Evolutionary conservation across 805 yeast genomes (phyloP).

Genomic region (Yarrowia sp.): DNA sequence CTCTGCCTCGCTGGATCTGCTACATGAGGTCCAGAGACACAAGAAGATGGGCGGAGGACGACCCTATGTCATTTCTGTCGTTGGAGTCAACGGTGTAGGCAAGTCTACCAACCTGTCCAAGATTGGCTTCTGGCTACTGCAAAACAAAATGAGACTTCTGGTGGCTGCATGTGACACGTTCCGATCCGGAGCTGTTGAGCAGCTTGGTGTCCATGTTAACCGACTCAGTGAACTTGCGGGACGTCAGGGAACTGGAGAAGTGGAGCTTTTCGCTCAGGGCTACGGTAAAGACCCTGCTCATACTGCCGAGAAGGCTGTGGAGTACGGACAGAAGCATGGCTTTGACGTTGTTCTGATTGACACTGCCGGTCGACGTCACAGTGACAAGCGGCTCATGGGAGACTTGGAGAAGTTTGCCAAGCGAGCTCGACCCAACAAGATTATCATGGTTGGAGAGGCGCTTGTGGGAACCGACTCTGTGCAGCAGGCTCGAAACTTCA

Average conservation of each 20-base stretch:
- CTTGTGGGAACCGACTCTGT: slow-evolving; percentile 97
- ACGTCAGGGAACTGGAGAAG: slow-evolving; percentile 55
- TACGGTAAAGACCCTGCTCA: slow-evolving; percentile 98
- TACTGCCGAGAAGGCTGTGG: slow-evolving; percentile 89
- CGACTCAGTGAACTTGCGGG: slow-evolving; percentile 75
- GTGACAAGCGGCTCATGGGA: slow-evolving; percentile 93
- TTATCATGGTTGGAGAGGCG: slow-evolving; percentile 99
- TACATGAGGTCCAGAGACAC: slow-evolving; percentile 74
- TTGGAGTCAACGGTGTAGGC: slow-evolving; percentile 98
- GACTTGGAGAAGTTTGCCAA: slow-evolving; percentile 94
- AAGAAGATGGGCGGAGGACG: slow-evolving; percentile 47
- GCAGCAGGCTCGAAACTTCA: slow-evolving; percentile 91
- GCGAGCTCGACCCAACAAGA: slow-evolving; percentile 93
- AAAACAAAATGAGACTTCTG: slow-evolving; percentile 82
- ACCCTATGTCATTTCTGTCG: slow-evolving; percentile 96
- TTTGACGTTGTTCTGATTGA: slow-evolving; percentile 92
- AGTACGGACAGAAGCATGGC: slow-evolving; percentile 69
- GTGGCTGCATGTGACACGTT: slow-evolving; percentile 98
- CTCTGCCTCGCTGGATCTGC: slow-evolving; percentile 83
- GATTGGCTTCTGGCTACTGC: slow-evolving; percentile 92
- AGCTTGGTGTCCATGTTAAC: slow-evolving; percentile 89
- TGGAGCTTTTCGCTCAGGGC: slow-evolving; percentile 91
- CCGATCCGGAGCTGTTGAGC: slow-evolving; percentile 99
- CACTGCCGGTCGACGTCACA: slow-evolving; percentile 97
- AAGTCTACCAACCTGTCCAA: slow-evolving; percentile 95